Evolutionary conservation across 164 flowering plant genomes (phyloP).

Genomic region (Chloranthus sessilifolius): DNA sequence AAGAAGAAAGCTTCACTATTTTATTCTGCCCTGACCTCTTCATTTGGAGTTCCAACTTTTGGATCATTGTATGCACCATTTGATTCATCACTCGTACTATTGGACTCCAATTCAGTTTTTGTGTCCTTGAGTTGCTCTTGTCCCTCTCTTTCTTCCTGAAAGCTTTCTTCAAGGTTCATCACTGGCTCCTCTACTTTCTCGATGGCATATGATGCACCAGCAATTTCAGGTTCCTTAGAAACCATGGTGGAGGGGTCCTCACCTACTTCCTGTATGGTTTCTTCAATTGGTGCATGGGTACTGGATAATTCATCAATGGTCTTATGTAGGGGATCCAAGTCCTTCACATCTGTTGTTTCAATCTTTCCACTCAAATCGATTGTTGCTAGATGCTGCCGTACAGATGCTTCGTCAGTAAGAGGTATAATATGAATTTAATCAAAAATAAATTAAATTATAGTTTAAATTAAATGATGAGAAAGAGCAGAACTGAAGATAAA

Average conservation of each 20-base stretch:
- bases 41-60: neutral
- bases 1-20: neutral
- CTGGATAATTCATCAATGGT: neutral
- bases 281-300: neutral
- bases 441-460: too few relatives aligned
- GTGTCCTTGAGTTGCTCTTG: neutral
- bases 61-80: neutral
- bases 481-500: too few relatives aligned
- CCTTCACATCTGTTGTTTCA: neutral
- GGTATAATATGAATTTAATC: neutral
- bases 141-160: slow-evolving; percentile 1
- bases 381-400: neutral
- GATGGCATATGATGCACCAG: neutral
- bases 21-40: neutral
- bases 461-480: too few relatives aligned
- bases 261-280: neutral
- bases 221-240: neutral
- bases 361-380: neutral
- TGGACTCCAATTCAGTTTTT: neutral
- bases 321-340: neutral
- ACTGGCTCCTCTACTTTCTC: neutral
- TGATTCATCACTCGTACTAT: too few relatives aligned
- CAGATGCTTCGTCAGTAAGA: neutral
- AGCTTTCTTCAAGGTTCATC: neutral
- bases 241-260: neutral